Base-by-base conservation (phyloP, 2,329 filamentous ascomycete species). In the Scedosporium dehoogii region DNA sequence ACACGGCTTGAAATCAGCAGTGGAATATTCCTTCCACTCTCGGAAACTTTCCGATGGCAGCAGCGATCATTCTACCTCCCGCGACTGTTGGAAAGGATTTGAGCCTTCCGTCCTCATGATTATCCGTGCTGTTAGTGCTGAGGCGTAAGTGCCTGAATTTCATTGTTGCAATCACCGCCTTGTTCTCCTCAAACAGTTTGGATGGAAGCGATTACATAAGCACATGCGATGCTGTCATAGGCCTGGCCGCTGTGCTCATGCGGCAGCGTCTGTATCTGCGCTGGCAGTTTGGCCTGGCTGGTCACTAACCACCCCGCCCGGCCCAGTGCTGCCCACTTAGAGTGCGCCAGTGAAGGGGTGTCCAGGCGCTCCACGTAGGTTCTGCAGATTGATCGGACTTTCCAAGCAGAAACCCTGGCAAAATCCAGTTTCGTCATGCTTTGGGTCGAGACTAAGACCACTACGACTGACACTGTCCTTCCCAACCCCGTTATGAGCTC, bases 401-500 rank as follows among this genome's bases (percentile, higher is more conserved):
- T 23, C 51, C 51, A 55, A 25, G 51, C 21, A 55, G 51, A 27
- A 55, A 55, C 51, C 51, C 51, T 55, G 51, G 51, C 23, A 55
- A 23, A 55, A 55, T 55, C 33, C 10, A 12, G 33, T 38, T n/a
- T 55, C 51, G 18, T 55, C 51, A 55, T 55, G 51, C 51, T 23
- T 21, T 27, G 51, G 29, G 18, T 14, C 10, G 6, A 14, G 33
- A 38, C 33, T 38, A 38, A 38, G 33, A 38, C 33, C 33, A 38
- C 10, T 38, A 14, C 33, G 33, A 38, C 12, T 12, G 23, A 23
- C 23, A 23, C 51, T 55, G 51, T 55, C 51, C 51, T 55, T 55
- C 51, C 51, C 51, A 55, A 55, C 51, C 51, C 51, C 51, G 23
- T 55, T 27, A 55, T 55, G 51, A 55, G 51, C 51, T 55, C 51